phyloP scores from a whole-genome alignment of 2,329 filamentous ascomycete species.

The Stachybotrys chlorohalonatus region DNA sequence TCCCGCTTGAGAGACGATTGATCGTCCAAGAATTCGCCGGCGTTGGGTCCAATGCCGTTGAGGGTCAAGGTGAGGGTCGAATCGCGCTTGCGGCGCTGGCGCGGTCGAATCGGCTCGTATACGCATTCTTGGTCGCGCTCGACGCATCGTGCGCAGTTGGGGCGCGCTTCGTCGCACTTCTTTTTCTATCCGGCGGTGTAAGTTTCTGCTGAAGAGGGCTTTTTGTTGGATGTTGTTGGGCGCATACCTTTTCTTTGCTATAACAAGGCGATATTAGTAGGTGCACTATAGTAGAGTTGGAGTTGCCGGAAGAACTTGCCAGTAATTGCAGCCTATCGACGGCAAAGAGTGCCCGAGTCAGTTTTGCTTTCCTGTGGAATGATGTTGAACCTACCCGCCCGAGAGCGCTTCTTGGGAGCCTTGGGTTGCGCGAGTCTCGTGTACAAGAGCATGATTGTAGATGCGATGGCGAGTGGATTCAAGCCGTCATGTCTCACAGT shows the following conservation, averaged over 20 bases:
- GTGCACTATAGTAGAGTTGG: not conserved
- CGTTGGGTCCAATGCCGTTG: constrained; percentile 9
- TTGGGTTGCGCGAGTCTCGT: constrained; percentile 49
- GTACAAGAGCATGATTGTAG: constrained; percentile 43
- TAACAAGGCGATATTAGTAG: constrained; percentile 6
- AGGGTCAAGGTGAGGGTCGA: constrained; percentile 9
- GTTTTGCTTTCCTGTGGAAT: not conserved
- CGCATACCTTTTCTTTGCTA: constrained; percentile 45
- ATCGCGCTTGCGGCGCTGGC: constrained; percentile 26
- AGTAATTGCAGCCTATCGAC: constrained; percentile 39
- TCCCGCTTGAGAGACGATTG: not conserved
- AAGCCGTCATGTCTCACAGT: not conserved
- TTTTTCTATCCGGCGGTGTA: constrained; percentile 35
- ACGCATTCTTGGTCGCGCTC: constrained; percentile 39
- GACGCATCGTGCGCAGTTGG: constrained; percentile 39
- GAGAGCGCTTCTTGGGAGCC: constrained; percentile 48
- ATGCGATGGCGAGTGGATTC: constrained; percentile 6
- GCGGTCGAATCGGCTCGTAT: constrained; percentile 38
- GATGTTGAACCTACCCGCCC: constrained; percentile 38
- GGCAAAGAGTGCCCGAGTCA: not conserved
- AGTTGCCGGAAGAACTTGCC: constrained; percentile 27
- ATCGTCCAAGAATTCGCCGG: not conserved
- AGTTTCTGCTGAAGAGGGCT: not conserved
- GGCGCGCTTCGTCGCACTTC: constrained; percentile 46
- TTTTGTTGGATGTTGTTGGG: not conserved